These are phyloP conservation scores for Ampelomyces quisqualis DNA, from an alignment of 2,329 filamentous ascomycete genomes.

Conservation along the genomic window DNA sequence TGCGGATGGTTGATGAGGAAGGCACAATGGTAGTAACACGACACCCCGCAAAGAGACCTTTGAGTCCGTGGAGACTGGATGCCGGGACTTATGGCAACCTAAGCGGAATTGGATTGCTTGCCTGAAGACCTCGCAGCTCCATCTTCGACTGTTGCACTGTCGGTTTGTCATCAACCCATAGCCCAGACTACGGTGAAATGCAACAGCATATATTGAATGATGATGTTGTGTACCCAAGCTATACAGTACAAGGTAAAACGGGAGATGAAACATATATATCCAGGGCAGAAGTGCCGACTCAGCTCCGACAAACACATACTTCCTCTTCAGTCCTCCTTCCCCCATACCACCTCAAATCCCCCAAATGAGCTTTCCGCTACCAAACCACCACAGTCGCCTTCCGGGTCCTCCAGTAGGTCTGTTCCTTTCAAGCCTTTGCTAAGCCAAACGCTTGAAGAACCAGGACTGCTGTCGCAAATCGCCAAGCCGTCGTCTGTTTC, in stretches of 20 bases:
- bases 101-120: too few species aligned
- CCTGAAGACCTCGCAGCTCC: too few species aligned
- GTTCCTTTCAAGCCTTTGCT: not conserved
- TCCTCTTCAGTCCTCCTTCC: conserved; percentile 3
- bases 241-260: too few species aligned
- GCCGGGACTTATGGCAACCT: too few species aligned
- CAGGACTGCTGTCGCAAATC: conserved; percentile 31
- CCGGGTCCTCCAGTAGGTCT: conserved; percentile 24
- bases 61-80: too few species aligned
- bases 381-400: conserved; percentile 33
- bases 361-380: conserved; percentile 19
- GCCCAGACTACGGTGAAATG: too few species aligned
- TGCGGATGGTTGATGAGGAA: conserved; percentile 18
- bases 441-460: conserved; percentile 18
- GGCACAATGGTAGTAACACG: conserved; percentile 14
- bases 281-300: conserved; percentile 19
- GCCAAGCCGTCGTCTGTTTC: conserved; percentile 42
- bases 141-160: too few species aligned
- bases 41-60: too few species aligned
- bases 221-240: too few species aligned
- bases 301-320: conserved; percentile 33
- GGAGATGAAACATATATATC: not conserved
- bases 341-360: conserved; percentile 11
- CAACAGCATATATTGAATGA: conserved; percentile 15
- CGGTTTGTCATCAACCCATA: too few species aligned